Conservation (phyloP, 371 early-diverging fungal genomes). For the Thermomucor indicae-seudaticae region DNA sequence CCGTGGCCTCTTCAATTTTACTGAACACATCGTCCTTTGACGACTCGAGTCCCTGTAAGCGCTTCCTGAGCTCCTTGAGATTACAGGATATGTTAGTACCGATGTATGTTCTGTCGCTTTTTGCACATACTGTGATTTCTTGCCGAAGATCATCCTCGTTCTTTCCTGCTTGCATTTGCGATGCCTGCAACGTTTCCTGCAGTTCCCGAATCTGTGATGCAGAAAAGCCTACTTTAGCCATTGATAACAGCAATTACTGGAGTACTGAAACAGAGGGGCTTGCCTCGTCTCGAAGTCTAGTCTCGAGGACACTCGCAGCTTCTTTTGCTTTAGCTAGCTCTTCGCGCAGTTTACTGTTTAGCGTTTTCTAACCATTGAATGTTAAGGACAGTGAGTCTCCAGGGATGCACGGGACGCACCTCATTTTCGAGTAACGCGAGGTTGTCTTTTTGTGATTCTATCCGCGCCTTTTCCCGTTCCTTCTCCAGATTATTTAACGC, state of each 20-base stretch:
- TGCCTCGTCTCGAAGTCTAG: slow-evolving; percentile 43
- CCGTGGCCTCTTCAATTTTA: slow-evolving; percentile 7
- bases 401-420: slow-evolving; percentile 12
- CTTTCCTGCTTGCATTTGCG: slow-evolving; percentile 57
- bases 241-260: no score
- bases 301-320: slow-evolving; percentile 30
- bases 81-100: neutral
- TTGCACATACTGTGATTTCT: slow-evolving; percentile 44
- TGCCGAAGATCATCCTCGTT: slow-evolving; percentile 58
- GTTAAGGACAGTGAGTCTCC: neutral
- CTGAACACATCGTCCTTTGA: slow-evolving; percentile 56
- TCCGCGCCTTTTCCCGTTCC: slow-evolving; percentile 34
- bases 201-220: slow-evolving; percentile 53
- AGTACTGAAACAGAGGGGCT: neutral
- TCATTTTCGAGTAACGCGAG: slow-evolving; percentile 57
- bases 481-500: slow-evolving; percentile 20
- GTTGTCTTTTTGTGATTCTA: slow-evolving; percentile 43
- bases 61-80: slow-evolving; percentile 12
- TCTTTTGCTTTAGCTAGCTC: slow-evolving; percentile 46
- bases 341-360: slow-evolving; percentile 45
- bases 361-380: slow-evolving; percentile 11
- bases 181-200: slow-evolving; percentile 51
- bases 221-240: no score
- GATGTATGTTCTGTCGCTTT: neutral
- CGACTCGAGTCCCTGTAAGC: slow-evolving; percentile 55